Conservation (phyloP, 768 basidiomycete genomes). For the Pleurotus tuber-regium region DNA sequence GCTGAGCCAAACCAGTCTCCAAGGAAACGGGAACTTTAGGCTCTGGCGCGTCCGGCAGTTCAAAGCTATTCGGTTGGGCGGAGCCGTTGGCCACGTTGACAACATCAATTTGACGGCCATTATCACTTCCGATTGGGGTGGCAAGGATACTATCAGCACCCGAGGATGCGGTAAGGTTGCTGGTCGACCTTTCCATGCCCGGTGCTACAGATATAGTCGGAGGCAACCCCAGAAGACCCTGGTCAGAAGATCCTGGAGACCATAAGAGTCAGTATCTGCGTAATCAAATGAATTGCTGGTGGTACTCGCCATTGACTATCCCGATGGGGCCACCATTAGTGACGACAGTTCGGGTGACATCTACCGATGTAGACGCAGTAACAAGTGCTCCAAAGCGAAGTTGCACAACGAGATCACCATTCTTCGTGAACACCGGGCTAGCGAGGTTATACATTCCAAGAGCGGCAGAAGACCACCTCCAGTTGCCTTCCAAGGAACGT, state of each 20-base stretch:
- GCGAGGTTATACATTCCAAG: constrained; percentile 7
- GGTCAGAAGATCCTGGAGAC: no score
- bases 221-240: no score
- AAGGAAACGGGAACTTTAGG: no score
- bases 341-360: not conserved
- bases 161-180: not conserved
- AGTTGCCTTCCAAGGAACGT: constrained; percentile 10
- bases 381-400: not conserved
- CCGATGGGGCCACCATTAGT: not conserved
- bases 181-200: not conserved
- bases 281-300: not conserved
- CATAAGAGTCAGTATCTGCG: no score
- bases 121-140: not conserved
- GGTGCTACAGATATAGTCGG: no score
- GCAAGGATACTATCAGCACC: not conserved
- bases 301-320: not conserved
- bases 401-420: constrained; percentile 15
- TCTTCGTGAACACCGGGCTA: constrained; percentile 13
- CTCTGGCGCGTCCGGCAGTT: no score
- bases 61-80: no score
- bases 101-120: not conserved
- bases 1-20: no score
- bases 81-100: no score
- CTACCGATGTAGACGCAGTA: not conserved
- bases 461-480: constrained; percentile 8